These are phyloP conservation scores for Discostella stelligeroides DNA, from an alignment of 108 stramenopile species.

Conservation along the genomic window DNA sequence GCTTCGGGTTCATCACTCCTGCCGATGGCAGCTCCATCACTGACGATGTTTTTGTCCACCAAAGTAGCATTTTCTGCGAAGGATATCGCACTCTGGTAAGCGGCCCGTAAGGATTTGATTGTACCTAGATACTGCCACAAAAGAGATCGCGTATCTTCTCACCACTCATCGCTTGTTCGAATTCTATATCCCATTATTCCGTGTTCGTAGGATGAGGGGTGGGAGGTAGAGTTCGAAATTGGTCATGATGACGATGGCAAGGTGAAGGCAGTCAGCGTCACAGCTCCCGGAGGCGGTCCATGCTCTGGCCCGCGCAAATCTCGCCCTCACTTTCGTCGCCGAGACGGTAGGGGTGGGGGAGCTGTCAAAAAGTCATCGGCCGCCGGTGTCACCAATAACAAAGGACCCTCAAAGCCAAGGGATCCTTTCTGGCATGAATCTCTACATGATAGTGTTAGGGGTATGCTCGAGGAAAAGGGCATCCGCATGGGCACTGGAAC, in stretches of 20 bases:
- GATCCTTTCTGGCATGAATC: conserved; percentile 58
- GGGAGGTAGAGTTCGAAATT: conserved; percentile 72
- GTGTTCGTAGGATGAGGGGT: conserved; percentile 52
- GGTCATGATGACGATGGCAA: conserved; percentile 79
- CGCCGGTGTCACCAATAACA: conserved; percentile 2
- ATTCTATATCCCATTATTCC: conserved; percentile 1
- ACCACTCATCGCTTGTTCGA: neutral
- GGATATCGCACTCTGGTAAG: conserved; percentile 78
- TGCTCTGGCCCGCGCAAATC: conserved; percentile 48
- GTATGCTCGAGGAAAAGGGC: conserved; percentile 45
- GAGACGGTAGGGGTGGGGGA: conserved; percentile 14
- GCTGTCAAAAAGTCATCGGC: conserved; percentile 3
- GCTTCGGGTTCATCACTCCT: conserved; percentile 81
- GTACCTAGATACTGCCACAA: conserved; percentile 4
- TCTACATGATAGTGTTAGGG: conserved; percentile 53
- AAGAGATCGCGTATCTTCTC: neutral
- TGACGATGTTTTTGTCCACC: conserved; percentile 86
- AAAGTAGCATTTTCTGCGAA: conserved; percentile 64
- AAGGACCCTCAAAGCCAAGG: conserved; percentile 35
- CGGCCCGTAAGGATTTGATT: conserved; percentile 8
- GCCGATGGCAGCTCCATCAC: conserved; percentile 53
- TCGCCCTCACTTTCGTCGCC: conserved; percentile 35
- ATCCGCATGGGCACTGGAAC: conserved; percentile 57
- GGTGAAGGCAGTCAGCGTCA: conserved; percentile 72
- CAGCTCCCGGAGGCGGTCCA: conserved; percentile 66